Conservation (phyloP, 1,284 basidiomycete species). For the Ceratobasidium theobromae region DNA sequence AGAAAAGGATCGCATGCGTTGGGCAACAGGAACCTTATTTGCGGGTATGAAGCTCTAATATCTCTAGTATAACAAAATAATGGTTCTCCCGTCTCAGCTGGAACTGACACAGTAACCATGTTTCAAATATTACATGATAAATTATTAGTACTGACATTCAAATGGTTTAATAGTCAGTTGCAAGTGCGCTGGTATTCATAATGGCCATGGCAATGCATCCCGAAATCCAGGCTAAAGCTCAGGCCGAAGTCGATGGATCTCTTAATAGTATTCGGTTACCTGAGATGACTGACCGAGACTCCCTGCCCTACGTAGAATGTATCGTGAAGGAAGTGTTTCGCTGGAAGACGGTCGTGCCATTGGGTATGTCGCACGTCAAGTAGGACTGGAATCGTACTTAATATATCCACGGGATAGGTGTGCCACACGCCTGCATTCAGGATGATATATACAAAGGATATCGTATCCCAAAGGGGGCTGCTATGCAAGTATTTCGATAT, state of each 20-base stretch:
- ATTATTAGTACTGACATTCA: background rate
- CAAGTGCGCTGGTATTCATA: conserved; percentile 19
- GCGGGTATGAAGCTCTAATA: background rate
- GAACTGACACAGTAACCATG: conserved; percentile 16
- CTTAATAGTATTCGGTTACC: conserved; percentile 33
- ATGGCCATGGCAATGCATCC: conserved; percentile 29
- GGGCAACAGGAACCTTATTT: background rate
- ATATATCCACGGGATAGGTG: conserved; percentile 38
- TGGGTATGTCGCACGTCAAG: conserved; percentile 2
- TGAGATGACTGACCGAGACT: background rate
- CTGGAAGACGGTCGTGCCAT: conserved; percentile 40
- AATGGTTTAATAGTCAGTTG: conserved; percentile 34
- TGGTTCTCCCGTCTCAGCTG: background rate
- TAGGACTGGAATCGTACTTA: background rate
- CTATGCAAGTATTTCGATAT: conserved; percentile 36
- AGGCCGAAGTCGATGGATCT: conserved; percentile 38
- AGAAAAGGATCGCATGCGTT: background rate
- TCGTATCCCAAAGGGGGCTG: conserved; percentile 51
- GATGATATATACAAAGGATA: conserved; percentile 55
- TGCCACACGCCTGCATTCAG: conserved; percentile 54
- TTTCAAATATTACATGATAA: background rate
- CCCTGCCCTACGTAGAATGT: background rate
- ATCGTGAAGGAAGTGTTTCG: conserved; percentile 53
- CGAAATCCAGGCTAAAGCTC: conserved; percentile 30
- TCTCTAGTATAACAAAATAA: background rate